These are phyloP conservation scores for Tulasnella sp. DNA, from an alignment of 768 basidiomycete genomes.

Conservation along the genomic window DNA sequence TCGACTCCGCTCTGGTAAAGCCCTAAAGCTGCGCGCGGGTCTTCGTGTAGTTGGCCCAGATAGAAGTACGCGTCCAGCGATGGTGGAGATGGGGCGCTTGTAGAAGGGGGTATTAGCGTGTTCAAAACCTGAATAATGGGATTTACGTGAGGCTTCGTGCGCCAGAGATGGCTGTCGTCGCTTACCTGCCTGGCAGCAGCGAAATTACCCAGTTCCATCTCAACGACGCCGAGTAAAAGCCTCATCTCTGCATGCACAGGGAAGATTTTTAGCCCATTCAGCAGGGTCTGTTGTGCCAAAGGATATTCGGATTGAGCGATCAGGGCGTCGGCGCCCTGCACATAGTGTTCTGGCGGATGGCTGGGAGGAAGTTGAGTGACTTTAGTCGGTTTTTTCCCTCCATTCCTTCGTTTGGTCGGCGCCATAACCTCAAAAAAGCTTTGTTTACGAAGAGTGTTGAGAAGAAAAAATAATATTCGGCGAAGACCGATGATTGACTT, in stretches of 20 bases:
- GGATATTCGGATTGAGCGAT: conserved; percentile 79
- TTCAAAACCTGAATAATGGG: conserved; percentile 43
- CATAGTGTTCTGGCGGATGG: conserved; percentile 35
- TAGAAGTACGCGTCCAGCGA: conserved; percentile 76
- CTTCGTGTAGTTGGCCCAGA: conserved; percentile 77
- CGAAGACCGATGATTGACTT: too few species aligned
- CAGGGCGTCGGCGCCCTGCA: conserved; percentile 36
- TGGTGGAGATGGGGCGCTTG: conserved; percentile 47
- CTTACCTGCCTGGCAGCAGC: conserved; percentile 59
- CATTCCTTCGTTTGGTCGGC: not conserved
- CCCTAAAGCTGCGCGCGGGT: conserved; percentile 59
- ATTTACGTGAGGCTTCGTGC: not conserved
- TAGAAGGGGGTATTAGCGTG: conserved; percentile 49
- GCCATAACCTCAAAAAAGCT: not conserved
- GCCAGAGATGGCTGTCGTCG: too few species aligned
- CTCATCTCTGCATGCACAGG: conserved; percentile 54
- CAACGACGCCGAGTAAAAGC: conserved; percentile 70
- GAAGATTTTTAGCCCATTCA: conserved; percentile 38
- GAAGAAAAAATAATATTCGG: not conserved
- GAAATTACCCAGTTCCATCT: conserved; percentile 70
- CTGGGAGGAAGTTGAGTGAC: not conserved
- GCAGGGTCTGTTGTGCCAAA: conserved; percentile 37
- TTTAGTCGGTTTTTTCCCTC: not conserved
- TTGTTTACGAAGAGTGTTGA: too few species aligned
- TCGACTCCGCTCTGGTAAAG: conserved; percentile 77